These are phyloP conservation scores for Colletotrichum gloeosporioides DNA, from an alignment of 2,329 filamentous ascomycete species.

Conservation along the genomic window DNA sequence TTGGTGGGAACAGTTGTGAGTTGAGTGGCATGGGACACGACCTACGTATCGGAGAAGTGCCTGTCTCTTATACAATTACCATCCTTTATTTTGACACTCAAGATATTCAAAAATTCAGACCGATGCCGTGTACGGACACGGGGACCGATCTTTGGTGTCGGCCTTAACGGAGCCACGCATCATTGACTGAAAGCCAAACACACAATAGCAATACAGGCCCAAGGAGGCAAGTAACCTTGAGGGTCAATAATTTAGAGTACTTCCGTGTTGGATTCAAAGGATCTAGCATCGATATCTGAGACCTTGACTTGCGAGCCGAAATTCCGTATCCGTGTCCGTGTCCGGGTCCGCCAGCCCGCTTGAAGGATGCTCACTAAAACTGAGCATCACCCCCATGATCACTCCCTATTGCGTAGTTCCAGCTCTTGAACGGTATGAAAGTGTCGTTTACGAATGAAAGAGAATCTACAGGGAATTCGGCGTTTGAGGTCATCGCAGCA, in stretches of 20 bases:
- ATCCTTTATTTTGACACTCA: background rate
- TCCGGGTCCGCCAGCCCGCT: constrained; percentile 10
- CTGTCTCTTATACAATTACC: background rate
- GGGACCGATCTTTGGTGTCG: background rate
- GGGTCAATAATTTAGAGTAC: background rate
- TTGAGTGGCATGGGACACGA: no score
- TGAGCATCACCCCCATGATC: background rate
- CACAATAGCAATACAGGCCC: background rate
- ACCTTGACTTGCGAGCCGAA: background rate
- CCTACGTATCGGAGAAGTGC: background rate
- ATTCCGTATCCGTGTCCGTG: constrained; percentile 22
- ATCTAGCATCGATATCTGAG: background rate
- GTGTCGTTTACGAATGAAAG: background rate
- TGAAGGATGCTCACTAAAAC: background rate
- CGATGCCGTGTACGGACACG: background rate
- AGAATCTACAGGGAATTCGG: background rate
- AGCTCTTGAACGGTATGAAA: constrained; percentile 13
- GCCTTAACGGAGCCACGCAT: background rate
- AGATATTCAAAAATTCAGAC: background rate
- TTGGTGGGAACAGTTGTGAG: background rate
- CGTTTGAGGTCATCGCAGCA: background rate
- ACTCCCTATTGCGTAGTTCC: background rate
- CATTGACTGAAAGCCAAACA: background rate
- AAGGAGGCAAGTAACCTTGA: background rate
- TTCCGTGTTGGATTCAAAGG: background rate